Base-by-base conservation (phyloP, 2,329 filamentous ascomycete species). In the Lachnellula subtilissima region DNA sequence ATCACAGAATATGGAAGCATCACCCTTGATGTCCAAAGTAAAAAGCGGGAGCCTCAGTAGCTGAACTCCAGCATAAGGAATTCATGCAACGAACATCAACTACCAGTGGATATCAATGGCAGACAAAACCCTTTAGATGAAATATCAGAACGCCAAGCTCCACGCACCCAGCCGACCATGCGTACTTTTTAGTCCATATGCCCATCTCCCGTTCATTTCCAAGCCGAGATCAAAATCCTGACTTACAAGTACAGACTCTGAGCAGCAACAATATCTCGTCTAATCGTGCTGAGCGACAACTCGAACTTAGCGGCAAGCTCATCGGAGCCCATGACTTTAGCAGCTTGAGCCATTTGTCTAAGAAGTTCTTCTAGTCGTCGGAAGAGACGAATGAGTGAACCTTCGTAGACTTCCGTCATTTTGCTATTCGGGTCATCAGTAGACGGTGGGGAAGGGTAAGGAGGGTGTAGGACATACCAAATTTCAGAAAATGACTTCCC, bases 341-440 rank as follows among this genome's bases (percentile, higher is more conserved):
- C 84, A 23, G 93, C 94, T 75, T 97, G 89, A 15, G 88, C 93
- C 82, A 97, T 96, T 73, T 99, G 94, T 63, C 94, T 84, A 37
- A 99, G 78, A 56, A 97, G 79, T 75, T 99, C 94, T 74, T 99
- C 94, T 35, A 99, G 79, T 19, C 94, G 89, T 53, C 94, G 88
- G 84, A 99, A 99, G 40, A 97, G 85, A 49, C 94, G 91, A 66
- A 99, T 97, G 59, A 99, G 78, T 56, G 91, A 97, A 58, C 94
- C 94, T 76, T 99, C 94, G 73, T 97, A 99, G 28, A 93, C 90
- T 67, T 97, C 93, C 28, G 94, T 97, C 92, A 99, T 97, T 90
- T 96, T 96, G 75, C 93, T 96, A 61, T 7, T 48, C 25, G 48
- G 12, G 8, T 46, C 48, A 37, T 61, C 51, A 43, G 49, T 45